Conservation (phyloP, 805 yeast genomes). For the Torulaspora indica region DNA sequence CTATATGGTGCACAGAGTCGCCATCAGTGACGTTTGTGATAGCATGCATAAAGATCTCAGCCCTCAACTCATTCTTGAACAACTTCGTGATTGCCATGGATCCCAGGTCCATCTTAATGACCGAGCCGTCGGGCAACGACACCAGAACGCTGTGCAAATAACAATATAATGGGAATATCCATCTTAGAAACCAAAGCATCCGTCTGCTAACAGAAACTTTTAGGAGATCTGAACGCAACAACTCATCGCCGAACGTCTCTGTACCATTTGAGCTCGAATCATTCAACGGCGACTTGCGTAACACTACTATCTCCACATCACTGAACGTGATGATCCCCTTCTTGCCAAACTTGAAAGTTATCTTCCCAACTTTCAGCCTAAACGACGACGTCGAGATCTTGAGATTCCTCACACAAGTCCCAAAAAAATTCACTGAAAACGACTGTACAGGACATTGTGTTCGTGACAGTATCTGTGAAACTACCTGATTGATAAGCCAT, state of each 20-base stretch:
- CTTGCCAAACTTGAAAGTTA: constrained; percentile 20
- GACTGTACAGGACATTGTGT: constrained; percentile 7
- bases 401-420: constrained; percentile 18
- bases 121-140: constrained; percentile 9
- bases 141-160: constrained; percentile 15
- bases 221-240: constrained; percentile 6
- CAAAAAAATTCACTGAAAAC: constrained; percentile 20
- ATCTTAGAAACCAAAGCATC: constrained; percentile 11
- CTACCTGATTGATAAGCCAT: constrained; percentile 3
- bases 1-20: constrained; percentile 20
- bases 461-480: constrained; percentile 6
- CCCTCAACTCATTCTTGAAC: constrained; percentile 13
- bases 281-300: background rate
- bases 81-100: constrained; percentile 20
- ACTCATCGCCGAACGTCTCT: background rate
- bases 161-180: constrained; percentile 16
- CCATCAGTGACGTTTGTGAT: constrained; percentile 12
- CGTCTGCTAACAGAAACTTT: constrained; percentile 12
- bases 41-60: constrained; percentile 24
- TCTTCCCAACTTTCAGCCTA: constrained; percentile 16
- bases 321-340: constrained; percentile 21
- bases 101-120: constrained; percentile 16
- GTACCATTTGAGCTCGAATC: background rate
- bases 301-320: constrained; percentile 16
- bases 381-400: constrained; percentile 12